phyloP scores from a whole-genome alignment of 495 filamentous ascomycete species.

The Bryoglossum gracile region DNA sequence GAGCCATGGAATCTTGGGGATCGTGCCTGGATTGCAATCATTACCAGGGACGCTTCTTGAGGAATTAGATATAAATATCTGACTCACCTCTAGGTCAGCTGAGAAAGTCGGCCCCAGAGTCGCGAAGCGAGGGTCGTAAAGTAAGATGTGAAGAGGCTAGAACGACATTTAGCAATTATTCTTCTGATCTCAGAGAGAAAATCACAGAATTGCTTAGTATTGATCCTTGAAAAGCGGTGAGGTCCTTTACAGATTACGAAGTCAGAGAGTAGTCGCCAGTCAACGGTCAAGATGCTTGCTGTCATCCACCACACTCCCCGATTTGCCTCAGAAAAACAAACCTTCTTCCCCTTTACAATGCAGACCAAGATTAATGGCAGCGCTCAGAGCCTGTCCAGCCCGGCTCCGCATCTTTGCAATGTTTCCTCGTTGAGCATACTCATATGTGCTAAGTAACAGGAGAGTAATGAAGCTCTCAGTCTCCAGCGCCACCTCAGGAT shows the following conservation, averaged over 20 bases:
- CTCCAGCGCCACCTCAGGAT: constrained; percentile 44
- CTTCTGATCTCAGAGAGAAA: constrained; percentile 3
- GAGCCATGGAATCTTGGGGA: no score
- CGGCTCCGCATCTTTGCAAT: constrained; percentile 54
- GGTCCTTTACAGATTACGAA: constrained; percentile 35
- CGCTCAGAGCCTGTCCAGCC: constrained; percentile 47
- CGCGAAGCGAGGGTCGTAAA: constrained; percentile 50
- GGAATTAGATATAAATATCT: no score
- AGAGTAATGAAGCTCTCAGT: constrained; percentile 49
- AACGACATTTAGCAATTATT: constrained; percentile 18
- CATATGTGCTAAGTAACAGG: constrained; percentile 49
- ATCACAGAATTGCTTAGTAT: constrained; percentile 54
- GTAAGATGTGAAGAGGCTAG: constrained; percentile 45
- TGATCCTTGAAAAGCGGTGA: constrained; percentile 51
- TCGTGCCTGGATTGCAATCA: no score
- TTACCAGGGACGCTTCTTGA: no score
- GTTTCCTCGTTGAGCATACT: constrained; percentile 55
- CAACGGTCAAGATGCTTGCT: constrained; percentile 26
- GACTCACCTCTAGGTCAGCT: constrained; percentile 47
- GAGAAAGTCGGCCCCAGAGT: constrained; percentile 46
- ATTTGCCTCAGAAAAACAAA: constrained; percentile 44
- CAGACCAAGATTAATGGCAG: constrained; percentile 46
- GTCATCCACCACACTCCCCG: constrained; percentile 60
- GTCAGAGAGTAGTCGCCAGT: not conserved
- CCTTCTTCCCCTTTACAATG: constrained; percentile 42